These are phyloP conservation scores for Backusella psychrophila DNA, from an alignment of 192 early-diverging fungal genomes.

Conservation along the genomic window DNA sequence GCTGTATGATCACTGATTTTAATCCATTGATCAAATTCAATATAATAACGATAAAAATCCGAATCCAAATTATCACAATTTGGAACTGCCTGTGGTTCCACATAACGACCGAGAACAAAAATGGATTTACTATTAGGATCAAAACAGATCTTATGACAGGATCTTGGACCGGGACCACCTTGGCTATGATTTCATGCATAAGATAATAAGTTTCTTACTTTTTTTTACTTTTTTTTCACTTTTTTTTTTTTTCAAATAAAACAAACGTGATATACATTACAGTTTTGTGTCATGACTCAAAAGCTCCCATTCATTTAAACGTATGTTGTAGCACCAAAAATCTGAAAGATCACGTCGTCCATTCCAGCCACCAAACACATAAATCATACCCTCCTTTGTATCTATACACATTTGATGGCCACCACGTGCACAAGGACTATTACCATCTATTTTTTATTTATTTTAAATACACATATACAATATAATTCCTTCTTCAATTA, in stretches of 20 bases:
- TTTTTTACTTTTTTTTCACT: too few species aligned
- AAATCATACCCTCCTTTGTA: slow-evolving; percentile 64
- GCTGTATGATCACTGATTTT: slow-evolving; percentile 76
- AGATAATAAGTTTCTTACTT: too few species aligned
- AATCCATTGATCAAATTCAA: slow-evolving; percentile 63
- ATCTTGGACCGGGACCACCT: slow-evolving; percentile 83
- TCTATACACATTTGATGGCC: slow-evolving; percentile 99
- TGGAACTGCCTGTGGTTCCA: slow-evolving; percentile 66
- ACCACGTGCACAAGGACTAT: slow-evolving; percentile 69
- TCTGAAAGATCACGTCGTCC: slow-evolving; percentile 84
- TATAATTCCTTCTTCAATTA: slow-evolving; percentile 23
- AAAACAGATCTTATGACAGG: slow-evolving; percentile 92
- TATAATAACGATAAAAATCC: slow-evolving; percentile 91
- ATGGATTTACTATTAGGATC: slow-evolving; percentile 71
- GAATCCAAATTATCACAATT: slow-evolving; percentile 64
- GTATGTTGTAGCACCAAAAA: slow-evolving; percentile 80
- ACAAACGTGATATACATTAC: slow-evolving; percentile 33
- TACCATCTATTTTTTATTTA: slow-evolving; percentile 19
- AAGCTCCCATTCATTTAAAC: slow-evolving; percentile 65
- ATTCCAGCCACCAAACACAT: slow-evolving; percentile 95
- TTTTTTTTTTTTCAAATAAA: not conserved
- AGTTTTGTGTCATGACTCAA: slow-evolving; percentile 73
- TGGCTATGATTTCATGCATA: slow-evolving; percentile 49
- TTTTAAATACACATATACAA: slow-evolving; percentile 4
- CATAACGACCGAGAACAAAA: slow-evolving; percentile 88